A percentile compares a stretch with the other conserved stretches of the same genome.
These are phyloP conservation scores for Pilasporangium apinafurcum DNA, from an alignment of 352 stramenopile genomes.

Conservation along the genomic window DNA sequence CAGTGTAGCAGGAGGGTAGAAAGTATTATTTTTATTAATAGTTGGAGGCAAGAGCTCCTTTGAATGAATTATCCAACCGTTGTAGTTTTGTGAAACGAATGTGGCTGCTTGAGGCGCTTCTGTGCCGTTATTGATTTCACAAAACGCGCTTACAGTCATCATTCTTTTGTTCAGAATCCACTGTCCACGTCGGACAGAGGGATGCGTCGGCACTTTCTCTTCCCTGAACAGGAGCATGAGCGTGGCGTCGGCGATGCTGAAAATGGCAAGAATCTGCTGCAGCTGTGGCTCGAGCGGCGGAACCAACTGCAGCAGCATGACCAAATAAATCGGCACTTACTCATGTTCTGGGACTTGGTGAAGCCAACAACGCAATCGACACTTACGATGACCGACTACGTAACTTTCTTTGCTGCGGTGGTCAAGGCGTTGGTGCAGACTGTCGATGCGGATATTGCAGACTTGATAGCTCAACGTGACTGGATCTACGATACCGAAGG, in stretches of 20 bases:
- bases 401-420: slow-evolving; percentile 52
- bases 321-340: slow-evolving; percentile 22
- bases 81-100: too few relatives aligned
- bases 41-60: too few relatives aligned
- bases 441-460: slow-evolving; percentile 24
- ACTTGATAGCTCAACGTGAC: slow-evolving; percentile 35
- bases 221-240: slow-evolving; percentile 47
- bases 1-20: too few relatives aligned
- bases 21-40: too few relatives aligned
- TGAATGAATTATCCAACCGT: too few relatives aligned
- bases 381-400: slow-evolving; percentile 29
- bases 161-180: too few relatives aligned
- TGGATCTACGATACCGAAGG: slow-evolving; percentile 60
- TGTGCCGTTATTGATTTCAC: too few relatives aligned
- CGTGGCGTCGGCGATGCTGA: slow-evolving; percentile 51
- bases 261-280: slow-evolving; percentile 40
- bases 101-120: too few relatives aligned
- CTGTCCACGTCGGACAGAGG: too few relatives aligned
- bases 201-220: slow-evolving; percentile 69
- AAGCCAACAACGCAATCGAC: slow-evolving; percentile 19
- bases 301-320: slow-evolving; percentile 22
- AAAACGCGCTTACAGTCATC: too few relatives aligned
- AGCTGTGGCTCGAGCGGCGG: slow-evolving; percentile 46
- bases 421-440: slow-evolving; percentile 54
- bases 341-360: slow-evolving; percentile 56